Evolutionary conservation across 2,329 filamentous ascomycete species (phyloP).

Genomic region (Hypoxylon rubiginosum): DNA sequence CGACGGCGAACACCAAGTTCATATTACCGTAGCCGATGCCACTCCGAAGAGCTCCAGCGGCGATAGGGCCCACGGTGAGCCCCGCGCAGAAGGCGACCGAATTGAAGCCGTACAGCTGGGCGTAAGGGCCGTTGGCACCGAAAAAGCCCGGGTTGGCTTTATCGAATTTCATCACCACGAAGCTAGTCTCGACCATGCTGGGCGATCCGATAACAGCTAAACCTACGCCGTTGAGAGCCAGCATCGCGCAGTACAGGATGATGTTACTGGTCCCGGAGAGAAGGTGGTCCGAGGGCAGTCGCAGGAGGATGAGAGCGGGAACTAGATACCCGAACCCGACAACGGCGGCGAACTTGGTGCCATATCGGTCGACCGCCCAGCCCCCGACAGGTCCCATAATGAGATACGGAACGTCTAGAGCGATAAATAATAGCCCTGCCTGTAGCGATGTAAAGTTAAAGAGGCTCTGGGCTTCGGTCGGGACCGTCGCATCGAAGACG

Average conservation of each 20-base stretch:
- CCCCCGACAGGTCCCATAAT: constrained; percentile 53
- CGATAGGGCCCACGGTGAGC: constrained; percentile 70
- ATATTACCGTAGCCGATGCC: constrained; percentile 69
- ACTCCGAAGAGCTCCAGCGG: constrained; percentile 66
- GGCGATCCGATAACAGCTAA: constrained; percentile 67
- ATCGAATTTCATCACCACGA: constrained; percentile 68
- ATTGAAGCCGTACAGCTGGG: constrained; percentile 75
- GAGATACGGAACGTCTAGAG: constrained; percentile 54
- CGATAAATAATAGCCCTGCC: constrained; percentile 56
- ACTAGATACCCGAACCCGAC: constrained; percentile 67
- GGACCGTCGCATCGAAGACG: constrained; percentile 57
- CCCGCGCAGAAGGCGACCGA: constrained; percentile 73
- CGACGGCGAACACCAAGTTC: constrained; percentile 63
- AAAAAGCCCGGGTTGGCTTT: constrained; percentile 68
- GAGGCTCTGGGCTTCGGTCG: constrained; percentile 54
- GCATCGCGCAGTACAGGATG: constrained; percentile 46
- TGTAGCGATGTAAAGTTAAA: constrained; percentile 54
- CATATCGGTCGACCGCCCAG: constrained; percentile 55
- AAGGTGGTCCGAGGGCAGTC: constrained; percentile 64
- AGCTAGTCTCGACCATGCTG: constrained; percentile 68
- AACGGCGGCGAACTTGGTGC: constrained; percentile 52
- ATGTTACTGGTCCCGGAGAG: constrained; percentile 39
- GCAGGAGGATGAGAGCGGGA: constrained; percentile 70
- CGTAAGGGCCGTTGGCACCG: constrained; percentile 69
- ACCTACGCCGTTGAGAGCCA: constrained; percentile 63